Evolutionary conservation across 129 eudicot species (phyloP).

Genomic region (Sambucus nigra): DNA sequence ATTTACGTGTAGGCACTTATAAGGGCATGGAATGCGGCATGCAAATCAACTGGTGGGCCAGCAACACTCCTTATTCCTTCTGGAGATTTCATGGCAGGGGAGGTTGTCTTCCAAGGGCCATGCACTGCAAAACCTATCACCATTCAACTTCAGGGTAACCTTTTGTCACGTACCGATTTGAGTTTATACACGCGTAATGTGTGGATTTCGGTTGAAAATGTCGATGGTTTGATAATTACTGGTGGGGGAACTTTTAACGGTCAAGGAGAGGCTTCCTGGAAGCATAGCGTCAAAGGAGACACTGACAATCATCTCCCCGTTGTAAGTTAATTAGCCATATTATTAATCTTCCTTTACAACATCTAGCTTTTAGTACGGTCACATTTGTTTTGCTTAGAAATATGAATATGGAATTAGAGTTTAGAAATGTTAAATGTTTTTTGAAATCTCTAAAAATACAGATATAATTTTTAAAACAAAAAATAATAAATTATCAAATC

Average conservation of each 20-base stretch:
- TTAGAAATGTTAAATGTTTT: too few species aligned
- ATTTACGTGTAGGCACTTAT: conserved; percentile 18
- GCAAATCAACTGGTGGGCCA: conserved; percentile 13
- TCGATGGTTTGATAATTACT: conserved; percentile 23
- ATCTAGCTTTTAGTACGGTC: too few species aligned
- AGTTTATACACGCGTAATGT: conserved; percentile 2
- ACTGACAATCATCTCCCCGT: conserved; percentile 23
- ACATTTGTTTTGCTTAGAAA: too few species aligned
- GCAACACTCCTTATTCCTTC: conserved; percentile 33
- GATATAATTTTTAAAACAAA: too few species aligned
- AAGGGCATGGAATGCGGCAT: conserved; percentile 39
- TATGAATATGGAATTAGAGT: too few species aligned
- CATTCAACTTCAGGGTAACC: conserved; percentile 36
- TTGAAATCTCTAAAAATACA: too few species aligned
- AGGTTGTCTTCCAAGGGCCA: conserved; percentile 28
- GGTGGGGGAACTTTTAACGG: conserved; percentile 38
- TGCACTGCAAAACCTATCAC: conserved; percentile 22
- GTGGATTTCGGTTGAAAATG: conserved; percentile 27
- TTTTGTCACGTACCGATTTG: conserved; percentile 22
- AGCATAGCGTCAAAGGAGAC: background rate
- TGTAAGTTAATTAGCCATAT: too few species aligned
- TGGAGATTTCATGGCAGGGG: conserved; percentile 27
- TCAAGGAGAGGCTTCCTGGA: conserved; percentile 22
- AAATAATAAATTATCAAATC: too few species aligned
- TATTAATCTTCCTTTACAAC: too few species aligned